A percentile compares a stretch with the other conserved stretches of the same genome.
Conservation (phyloP, 345 rosid genomes). For the Eucalyptus cloeziana region DNA sequence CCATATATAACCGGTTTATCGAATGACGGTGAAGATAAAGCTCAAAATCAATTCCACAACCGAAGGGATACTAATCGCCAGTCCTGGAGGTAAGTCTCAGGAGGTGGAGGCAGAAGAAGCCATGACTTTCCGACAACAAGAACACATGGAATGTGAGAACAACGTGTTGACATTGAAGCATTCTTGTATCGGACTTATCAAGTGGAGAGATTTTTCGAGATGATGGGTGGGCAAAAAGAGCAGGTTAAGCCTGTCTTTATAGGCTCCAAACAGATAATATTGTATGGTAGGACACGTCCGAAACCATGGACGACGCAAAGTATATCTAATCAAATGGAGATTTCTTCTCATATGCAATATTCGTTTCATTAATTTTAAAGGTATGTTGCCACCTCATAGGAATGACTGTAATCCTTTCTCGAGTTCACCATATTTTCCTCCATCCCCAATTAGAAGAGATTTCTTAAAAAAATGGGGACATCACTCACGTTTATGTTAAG, state of each 20-base stretch:
- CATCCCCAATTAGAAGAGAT: neutral
- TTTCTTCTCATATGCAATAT: neutral
- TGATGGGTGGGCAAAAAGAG: neutral
- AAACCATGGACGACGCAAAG: neutral
- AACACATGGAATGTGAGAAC: neutral
- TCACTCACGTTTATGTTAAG: neutral
- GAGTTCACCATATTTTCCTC: neutral
- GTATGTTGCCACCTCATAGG: accelerated
- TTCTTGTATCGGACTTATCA: neutral
- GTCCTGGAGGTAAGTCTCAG: no score
- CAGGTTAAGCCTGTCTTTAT: neutral
- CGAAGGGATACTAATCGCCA: no score
- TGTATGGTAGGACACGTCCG: neutral
- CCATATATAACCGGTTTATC: neutral
- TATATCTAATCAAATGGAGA: neutral
- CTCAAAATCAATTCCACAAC: no score
- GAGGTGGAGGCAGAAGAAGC: neutral
- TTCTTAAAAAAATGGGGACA: neutral
- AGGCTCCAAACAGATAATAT: neutral
- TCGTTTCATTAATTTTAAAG: neutral
- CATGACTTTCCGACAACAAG: neutral
- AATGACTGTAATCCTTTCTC: neutral
- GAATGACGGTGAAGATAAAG: neutral
- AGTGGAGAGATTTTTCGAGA: neutral
- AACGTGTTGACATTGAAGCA: neutral